Base-by-base conservation (phyloP, 2,329 filamentous ascomycete genomes). In the Fusarium avenaceum region DNA sequence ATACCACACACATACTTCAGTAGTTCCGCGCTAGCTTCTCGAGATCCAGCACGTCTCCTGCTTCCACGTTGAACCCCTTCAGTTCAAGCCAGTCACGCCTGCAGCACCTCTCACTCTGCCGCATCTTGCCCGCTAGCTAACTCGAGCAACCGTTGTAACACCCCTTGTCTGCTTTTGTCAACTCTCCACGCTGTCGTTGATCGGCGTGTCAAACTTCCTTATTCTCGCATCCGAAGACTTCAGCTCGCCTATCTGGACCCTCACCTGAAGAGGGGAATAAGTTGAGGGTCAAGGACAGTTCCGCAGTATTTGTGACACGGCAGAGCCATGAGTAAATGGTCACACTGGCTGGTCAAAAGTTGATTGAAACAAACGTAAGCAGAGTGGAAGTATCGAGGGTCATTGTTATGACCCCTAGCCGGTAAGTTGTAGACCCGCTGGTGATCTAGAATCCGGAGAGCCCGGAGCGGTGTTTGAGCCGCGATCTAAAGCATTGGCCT, bases 241-340 rank as follows among this genome's bases (percentile, higher is more conserved):
- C 66, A 69, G 52, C 65, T 69, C 66, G 66, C 66, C 51, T 63
- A 69, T 69, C 65, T 69, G 38, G 24, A 22, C 28, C 26, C 35
- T 43, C 30, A 26, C 54, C 38, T 44, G 32, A 48, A 40, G 15
- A 32, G 44, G 49, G 61, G 38, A 57, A 26, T 42, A 62, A 33
- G 44, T 62, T 33, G 42, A 20, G 39, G 17, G 33, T 38, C 33
- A 4, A 14, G 3, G 5, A 33, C 15, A 38, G n/a, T 8, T 38
- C 17, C 35, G n/a, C 35, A 38, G 9, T n/a, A 8, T 38, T 38
- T 32, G 43, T 45, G 43, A 35, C 43, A 53, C 11, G 20, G 13
- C 32, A 40, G 30, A 48, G 39, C 26, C 43, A 55, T 39, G 43
- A 15, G 6, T 38, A 17, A 48, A 55, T 3, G 17, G 8, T 19